Percentiles rank a stretch among this genome's conserved stretches.
Evolutionary conservation across 345 rosid genomes (phyloP).

Genomic region (Dipteronia dyeriana): DNA sequence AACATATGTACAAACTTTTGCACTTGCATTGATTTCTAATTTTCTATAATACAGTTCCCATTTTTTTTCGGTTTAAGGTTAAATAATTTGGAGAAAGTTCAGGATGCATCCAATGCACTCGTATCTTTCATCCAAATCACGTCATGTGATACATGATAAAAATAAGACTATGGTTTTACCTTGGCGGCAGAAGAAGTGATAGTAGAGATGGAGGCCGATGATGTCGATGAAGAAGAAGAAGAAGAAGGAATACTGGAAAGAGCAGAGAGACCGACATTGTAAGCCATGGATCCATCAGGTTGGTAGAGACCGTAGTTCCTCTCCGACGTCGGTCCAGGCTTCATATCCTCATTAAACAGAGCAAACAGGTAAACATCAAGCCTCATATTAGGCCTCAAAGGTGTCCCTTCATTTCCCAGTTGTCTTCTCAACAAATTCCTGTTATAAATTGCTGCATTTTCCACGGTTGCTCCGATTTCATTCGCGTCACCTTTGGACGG

Average conservation of each 20-base stretch:
- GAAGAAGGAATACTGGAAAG: constrained; percentile 25
- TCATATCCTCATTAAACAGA: constrained; percentile 84
- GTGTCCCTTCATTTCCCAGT: constrained; percentile 76
- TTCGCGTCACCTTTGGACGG: constrained; percentile 83
- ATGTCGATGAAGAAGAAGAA: constrained; percentile 45
- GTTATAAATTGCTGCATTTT: constrained; percentile 76
- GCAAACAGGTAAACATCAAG: constrained; percentile 88
- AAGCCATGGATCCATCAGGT: constrained; percentile 84
- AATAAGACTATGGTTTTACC: constrained; percentile 47
- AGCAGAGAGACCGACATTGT: constrained; percentile 81
- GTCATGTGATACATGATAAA: not conserved
- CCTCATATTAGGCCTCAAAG: constrained; percentile 60
- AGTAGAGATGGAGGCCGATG: constrained; percentile 65
- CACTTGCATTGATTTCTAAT: not conserved
- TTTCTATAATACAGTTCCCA: not conserved
- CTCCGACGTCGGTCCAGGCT: constrained; percentile 92
- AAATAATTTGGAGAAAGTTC: not conserved
- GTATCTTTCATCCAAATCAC: not conserved
- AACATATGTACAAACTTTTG: not conserved
- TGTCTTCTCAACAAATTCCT: constrained; percentile 72
- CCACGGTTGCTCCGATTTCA: constrained; percentile 70
- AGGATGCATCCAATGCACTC: not conserved
- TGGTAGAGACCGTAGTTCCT: constrained; percentile 88
- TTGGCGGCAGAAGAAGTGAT: constrained; percentile 72
- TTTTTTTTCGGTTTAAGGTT: not conserved